phyloP scores from a whole-genome alignment of 345 rosid species.

The Erucastrum elatum region DNA sequence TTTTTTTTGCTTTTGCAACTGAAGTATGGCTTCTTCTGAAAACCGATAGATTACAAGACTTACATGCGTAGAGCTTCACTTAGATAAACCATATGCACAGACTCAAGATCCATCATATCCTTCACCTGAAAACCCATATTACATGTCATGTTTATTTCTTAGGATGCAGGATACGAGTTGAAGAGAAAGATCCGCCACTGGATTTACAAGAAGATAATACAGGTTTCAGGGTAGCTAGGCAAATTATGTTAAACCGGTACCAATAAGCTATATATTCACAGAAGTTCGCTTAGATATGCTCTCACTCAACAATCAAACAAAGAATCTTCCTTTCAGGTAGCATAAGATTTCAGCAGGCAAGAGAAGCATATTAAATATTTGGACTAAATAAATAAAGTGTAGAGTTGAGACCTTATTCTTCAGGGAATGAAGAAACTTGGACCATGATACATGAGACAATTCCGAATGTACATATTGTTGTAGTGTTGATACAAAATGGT shows the following conservation, averaged over 20 bases:
- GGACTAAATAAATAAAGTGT: conserved; percentile 1
- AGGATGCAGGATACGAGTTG: neutral
- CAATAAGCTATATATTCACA: neutral
- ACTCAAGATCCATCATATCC: conserved; percentile 93
- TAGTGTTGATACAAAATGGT: conserved; percentile 82
- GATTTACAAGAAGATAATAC: neutral
- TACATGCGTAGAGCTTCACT: conserved; percentile 74
- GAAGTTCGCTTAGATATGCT: neutral
- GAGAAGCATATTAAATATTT: neutral
- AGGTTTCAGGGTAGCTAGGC: conserved; percentile 5
- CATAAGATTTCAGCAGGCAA: neutral
- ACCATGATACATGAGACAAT: conserved; percentile 89
- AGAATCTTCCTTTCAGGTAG: neutral
- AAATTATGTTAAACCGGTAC: neutral
- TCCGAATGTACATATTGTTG: conserved; percentile 92
- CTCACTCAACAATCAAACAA: neutral
- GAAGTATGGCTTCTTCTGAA: neutral
- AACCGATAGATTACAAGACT: conserved; percentile 42
- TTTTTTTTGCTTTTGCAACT: neutral
- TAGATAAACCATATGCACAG: conserved; percentile 85
- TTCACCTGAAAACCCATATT: conserved; percentile 59
- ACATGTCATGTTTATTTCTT: neutral
- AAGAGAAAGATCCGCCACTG: neutral
- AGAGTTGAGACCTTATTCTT: conserved; percentile 63
- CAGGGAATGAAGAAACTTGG: conserved; percentile 75